Evolutionary conservation across 208 protist species (phyloP).

Genomic region (Trypanosoma vivax): DNA sequence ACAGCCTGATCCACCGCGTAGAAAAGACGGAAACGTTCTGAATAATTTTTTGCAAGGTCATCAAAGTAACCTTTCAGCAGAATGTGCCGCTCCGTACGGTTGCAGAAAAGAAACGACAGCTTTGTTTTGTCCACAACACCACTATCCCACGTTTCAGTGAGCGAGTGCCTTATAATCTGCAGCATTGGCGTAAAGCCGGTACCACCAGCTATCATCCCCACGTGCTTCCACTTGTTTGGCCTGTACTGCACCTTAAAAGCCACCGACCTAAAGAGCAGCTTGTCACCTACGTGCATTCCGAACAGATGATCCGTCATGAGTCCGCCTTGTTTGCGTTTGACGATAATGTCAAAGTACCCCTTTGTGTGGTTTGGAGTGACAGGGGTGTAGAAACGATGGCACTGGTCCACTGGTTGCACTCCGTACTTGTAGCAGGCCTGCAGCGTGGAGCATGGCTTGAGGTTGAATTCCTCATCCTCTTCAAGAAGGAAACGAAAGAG

Average conservation of each 20-base stretch:
- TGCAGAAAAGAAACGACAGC: conserved; percentile 89
- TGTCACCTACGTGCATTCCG: conserved; percentile 85
- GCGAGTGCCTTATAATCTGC: conserved; percentile 83
- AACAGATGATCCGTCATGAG: conserved; percentile 84
- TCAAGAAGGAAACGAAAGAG: conserved; percentile 86
- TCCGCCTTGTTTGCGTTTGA: conserved; percentile 73
- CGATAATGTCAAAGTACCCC: conserved; percentile 88
- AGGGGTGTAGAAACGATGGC: conserved; percentile 88
- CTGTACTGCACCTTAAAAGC: conserved; percentile 84
- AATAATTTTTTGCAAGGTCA: conserved; percentile 50
- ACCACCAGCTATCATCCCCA: conserved; percentile 91
- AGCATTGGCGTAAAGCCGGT: conserved; percentile 93
- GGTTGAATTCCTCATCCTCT: conserved; percentile 75
- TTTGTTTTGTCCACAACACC: conserved; percentile 76
- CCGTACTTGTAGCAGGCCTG: conserved; percentile 88
- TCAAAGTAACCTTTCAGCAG: conserved; percentile 87
- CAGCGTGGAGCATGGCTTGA: conserved; percentile 80
- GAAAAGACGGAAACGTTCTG: conserved; percentile 78
- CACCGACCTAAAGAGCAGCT: conserved; percentile 71
- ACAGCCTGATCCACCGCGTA: conserved; percentile 85
- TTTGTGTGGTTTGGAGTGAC: conserved; percentile 78
- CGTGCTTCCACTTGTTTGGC: conserved; percentile 76
- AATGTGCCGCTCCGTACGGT: conserved; percentile 90
- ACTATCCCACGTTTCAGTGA: conserved; percentile 56
- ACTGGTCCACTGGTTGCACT: conserved; percentile 75